Evolutionary conservation across 2,329 filamentous ascomycete species (phyloP), one percentile per base, ranked within the genome.

Genomic region (Cladorrhinum sp.): DNA sequence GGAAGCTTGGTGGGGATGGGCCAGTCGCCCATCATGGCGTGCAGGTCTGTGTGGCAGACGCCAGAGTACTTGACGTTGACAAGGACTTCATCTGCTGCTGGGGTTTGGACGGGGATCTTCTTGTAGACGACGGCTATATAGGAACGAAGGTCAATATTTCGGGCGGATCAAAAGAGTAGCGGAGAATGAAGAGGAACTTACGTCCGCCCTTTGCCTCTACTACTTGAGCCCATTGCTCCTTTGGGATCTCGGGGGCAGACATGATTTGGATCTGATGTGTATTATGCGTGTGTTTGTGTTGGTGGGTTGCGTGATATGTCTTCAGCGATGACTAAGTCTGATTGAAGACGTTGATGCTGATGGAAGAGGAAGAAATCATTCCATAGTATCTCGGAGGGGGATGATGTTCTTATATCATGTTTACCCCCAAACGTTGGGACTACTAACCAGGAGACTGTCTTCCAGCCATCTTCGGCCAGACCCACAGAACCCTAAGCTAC

Each of bases 31-130:
- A 91, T 90, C 77, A 93, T 84, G 69, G 91, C 91, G 75, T 85
- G 82, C 55, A 84, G 82, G 75, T 96, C 91, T 36, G 92, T 96
- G 81, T 96, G 92, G 83, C 92, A 96, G 68, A 96, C 92, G 73
- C 92, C 92, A 25, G 89, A 90, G 82, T 85, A 96, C 76, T 92
- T 92, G 82, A 96, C 85, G 78, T 96, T 93, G 78, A 96, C 80
- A 66, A 97, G 89, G 67, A 96, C 90, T 78, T 97, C 91, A 78
- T 96, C 92, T 56, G 92, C 88, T 22, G 88, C 91, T 41, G 93
- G 93, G 75, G 87, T 85, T 64, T 81, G 82, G 55, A 96, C 92
- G 67, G 90, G 88, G 70, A 97, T 93, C 78, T 88, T 83, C 79
- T 91, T 92, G 83, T 89, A 91, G 62, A 84, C 76, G 69, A 85